A percentile compares a stretch with the other conserved stretches of the same genome.
Conservation (phyloP, 768 basidiomycete species). For the Agaricus bisporus region DNA sequence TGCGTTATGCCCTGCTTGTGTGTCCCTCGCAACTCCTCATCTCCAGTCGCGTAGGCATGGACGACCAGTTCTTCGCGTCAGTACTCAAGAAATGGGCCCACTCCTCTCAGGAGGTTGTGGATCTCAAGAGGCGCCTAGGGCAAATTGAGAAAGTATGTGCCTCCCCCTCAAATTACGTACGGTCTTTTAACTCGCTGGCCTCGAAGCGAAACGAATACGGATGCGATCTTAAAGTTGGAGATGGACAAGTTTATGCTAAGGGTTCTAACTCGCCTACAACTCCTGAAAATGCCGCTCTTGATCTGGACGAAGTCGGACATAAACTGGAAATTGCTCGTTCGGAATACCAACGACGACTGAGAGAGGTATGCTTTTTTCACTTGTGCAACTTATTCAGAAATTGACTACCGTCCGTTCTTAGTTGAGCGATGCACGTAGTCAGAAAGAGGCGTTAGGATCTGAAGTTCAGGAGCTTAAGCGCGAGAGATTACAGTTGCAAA, state of each 20-base stretch:
- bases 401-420: not conserved
- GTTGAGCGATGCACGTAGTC: slow-evolving; percentile 1
- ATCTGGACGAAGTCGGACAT: slow-evolving; percentile 13
- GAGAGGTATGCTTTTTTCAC: not conserved
- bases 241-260: too few species aligned
- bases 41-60: slow-evolving; percentile 18
- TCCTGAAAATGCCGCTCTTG: not conserved
- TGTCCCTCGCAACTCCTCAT: not conserved
- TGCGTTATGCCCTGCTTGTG: not conserved
- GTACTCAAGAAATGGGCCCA: slow-evolving; percentile 33
- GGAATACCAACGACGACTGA: slow-evolving; percentile 10
- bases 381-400: not conserved
- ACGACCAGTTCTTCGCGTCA: slow-evolving; percentile 25
- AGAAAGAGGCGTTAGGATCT: not conserved
- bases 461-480: slow-evolving; percentile 5
- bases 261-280: too few species aligned
- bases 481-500: slow-evolving; percentile 4
- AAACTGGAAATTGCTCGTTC: slow-evolving; percentile 12
- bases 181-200: not conserved
- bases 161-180: not conserved
- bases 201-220: slow-evolving; percentile 9
- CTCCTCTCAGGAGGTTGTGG: slow-evolving; percentile 25
- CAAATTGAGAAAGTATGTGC: slow-evolving; percentile 16
- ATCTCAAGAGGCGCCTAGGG: slow-evolving; percentile 26
- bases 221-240: slow-evolving; percentile 1